phyloP scores from a whole-genome alignment of 345 rosid genomes.

The Citrus medica region DNA sequence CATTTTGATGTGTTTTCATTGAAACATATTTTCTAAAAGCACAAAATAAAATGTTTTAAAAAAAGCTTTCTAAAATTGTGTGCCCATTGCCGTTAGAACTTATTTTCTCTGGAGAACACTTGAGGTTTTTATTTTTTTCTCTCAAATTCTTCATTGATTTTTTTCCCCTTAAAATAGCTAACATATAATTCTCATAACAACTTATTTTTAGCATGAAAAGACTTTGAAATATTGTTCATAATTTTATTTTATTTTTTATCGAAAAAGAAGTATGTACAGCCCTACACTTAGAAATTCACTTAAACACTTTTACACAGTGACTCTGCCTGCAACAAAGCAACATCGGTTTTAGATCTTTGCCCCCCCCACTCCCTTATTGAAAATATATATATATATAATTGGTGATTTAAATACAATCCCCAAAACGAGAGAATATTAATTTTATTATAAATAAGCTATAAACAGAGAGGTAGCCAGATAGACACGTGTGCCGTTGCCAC shows the following conservation, averaged over 20 bases:
- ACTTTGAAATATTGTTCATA: background rate
- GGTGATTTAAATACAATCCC: background rate
- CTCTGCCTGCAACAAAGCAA: background rate
- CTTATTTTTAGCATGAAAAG: background rate
- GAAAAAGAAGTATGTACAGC: background rate
- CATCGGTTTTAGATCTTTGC: background rate
- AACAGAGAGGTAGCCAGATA: conserved; percentile 1
- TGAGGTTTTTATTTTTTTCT: no score
- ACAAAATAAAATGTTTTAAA: no score
- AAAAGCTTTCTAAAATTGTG: no score
- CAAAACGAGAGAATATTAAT: background rate
- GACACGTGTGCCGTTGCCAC: conserved; percentile 4
- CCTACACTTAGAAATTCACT: background rate
- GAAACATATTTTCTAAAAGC: no score
- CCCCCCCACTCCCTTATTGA: background rate
- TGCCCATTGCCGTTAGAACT: no score
- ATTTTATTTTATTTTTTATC: background rate
- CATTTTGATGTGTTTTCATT: no score
- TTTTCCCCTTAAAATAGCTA: no score
- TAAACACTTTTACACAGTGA: background rate
- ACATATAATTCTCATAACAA: no score
- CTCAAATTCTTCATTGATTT: no score
- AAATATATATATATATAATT: background rate
- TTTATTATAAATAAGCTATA: background rate
- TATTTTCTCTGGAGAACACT: no score